Percentiles rank a stretch among this genome's conserved stretches.
Conservation (phyloP, 345 rosid species). For the Geranium rotundifolium region DNA sequence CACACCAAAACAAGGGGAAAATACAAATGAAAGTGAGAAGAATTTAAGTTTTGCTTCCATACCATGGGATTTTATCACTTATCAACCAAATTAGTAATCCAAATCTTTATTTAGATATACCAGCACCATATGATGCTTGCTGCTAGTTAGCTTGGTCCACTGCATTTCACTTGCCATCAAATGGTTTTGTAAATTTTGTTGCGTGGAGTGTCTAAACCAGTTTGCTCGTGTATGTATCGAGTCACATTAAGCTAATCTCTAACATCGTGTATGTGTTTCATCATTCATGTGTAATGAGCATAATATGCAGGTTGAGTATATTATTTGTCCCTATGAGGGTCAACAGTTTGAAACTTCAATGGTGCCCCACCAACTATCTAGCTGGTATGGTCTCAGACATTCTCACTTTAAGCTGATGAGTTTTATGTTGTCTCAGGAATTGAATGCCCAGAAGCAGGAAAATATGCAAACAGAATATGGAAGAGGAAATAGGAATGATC, state of each 20-base stretch:
- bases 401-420: background rate
- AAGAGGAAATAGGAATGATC: conserved; percentile 49
- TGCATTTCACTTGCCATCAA: background rate
- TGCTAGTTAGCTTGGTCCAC: background rate
- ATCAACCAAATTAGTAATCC: no score
- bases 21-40: no score
- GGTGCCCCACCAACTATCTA: background rate
- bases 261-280: background rate
- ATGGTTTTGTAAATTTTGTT: background rate
- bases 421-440: conserved; percentile 36
- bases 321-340: background rate
- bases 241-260: background rate
- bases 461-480: conserved; percentile 36
- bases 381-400: conserved; percentile 1
- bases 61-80: no score
- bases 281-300: background rate
- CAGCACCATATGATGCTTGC: no score
- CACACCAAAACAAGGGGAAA: no score
- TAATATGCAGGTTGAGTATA: background rate
- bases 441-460: conserved; percentile 48
- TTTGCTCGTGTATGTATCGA: background rate
- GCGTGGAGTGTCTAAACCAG: background rate
- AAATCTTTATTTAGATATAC: no score
- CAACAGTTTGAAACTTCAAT: background rate
- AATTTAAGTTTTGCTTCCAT: no score